These are phyloP conservation scores for Crithidia acanthocephali DNA, from an alignment of 208 protist genomes.

Conservation along the genomic window DNA sequence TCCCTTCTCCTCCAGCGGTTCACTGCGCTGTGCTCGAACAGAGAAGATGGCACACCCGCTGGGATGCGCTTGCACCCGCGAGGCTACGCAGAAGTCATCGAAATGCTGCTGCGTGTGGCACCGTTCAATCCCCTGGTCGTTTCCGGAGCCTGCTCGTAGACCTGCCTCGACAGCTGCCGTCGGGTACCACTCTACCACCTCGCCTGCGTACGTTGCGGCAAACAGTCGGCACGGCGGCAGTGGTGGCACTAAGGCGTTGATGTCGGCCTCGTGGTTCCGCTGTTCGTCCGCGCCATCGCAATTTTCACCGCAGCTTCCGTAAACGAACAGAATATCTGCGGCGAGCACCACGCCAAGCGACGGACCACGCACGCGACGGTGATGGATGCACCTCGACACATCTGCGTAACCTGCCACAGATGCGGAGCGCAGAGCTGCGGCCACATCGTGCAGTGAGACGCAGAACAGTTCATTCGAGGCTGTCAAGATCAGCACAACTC, in stretches of 20 bases:
- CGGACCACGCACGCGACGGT: constrained; percentile 21
- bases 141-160: no score
- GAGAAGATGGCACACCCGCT: constrained; percentile 75
- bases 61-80: constrained; percentile 46
- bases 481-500: constrained; percentile 20
- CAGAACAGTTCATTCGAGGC: constrained; percentile 25
- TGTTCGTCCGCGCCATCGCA: neutral
- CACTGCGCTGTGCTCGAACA: constrained; percentile 27
- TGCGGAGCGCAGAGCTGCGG: neutral
- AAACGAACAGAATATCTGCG: constrained; percentile 33
- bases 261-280: neutral
- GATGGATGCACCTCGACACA: neutral
- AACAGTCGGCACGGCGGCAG: constrained; percentile 33
- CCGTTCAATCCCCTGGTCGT: no score
- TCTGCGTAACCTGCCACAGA: neutral
- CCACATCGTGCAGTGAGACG: neutral
- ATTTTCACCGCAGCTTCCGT: neutral
- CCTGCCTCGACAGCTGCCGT: neutral
- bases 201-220: constrained; percentile 61
- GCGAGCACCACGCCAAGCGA: constrained; percentile 54
- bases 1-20: neutral
- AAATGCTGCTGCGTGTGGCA: no score
- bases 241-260: neutral
- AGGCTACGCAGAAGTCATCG: constrained; percentile 10
- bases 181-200: constrained; percentile 47